Percentiles rank a stretch among this genome's conserved stretches.
Evolutionary conservation across 345 rosid genomes (phyloP).

Genomic region (Lumnitzera littorea): DNA sequence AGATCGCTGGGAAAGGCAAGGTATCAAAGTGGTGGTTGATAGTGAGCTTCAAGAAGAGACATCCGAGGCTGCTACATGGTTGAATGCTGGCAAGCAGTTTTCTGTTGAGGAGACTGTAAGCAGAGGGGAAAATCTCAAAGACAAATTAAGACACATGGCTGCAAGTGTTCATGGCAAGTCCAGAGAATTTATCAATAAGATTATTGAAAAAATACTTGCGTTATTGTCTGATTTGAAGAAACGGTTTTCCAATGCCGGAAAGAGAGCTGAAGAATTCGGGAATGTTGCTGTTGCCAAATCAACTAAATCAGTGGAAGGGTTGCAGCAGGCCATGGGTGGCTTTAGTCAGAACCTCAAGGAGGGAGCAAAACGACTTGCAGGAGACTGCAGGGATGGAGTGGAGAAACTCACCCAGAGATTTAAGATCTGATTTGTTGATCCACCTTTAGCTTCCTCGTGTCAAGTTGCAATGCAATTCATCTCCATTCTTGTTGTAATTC

Average conservation of each 20-base stretch:
- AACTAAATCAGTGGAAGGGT: constrained; percentile 34
- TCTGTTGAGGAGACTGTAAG: constrained; percentile 48
- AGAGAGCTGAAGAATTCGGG: constrained; percentile 24
- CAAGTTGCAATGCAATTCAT: too few relatives aligned
- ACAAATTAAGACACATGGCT: constrained; percentile 56
- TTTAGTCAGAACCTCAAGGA: constrained; percentile 43
- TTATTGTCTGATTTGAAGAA: constrained; percentile 40
- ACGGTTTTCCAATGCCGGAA: constrained; percentile 22
- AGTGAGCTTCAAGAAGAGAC: constrained; percentile 63
- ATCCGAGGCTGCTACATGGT: constrained; percentile 49
- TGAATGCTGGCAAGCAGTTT: constrained; percentile 42
- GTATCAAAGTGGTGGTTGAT: constrained; percentile 78
- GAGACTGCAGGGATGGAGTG: constrained; percentile 58
- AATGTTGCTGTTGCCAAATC: constrained; percentile 22
- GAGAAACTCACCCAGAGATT: constrained; percentile 63
- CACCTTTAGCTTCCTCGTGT: too few relatives aligned
- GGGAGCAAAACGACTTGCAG: constrained; percentile 46
- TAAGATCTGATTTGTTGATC: constrained; percentile 23
- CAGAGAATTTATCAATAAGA: constrained; percentile 36
- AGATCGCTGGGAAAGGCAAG: constrained; percentile 79
- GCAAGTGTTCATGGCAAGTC: constrained; percentile 40
- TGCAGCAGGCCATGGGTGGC: constrained; percentile 48
- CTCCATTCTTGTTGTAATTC: too few relatives aligned
- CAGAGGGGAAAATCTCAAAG: constrained; percentile 45
- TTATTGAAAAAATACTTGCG: constrained; percentile 36